Evolutionary conservation across 2,329 filamentous ascomycete genomes (phyloP), one percentile per base, ranked within the genome.

Genomic region (Ascosphaera pollenicola): DNA sequence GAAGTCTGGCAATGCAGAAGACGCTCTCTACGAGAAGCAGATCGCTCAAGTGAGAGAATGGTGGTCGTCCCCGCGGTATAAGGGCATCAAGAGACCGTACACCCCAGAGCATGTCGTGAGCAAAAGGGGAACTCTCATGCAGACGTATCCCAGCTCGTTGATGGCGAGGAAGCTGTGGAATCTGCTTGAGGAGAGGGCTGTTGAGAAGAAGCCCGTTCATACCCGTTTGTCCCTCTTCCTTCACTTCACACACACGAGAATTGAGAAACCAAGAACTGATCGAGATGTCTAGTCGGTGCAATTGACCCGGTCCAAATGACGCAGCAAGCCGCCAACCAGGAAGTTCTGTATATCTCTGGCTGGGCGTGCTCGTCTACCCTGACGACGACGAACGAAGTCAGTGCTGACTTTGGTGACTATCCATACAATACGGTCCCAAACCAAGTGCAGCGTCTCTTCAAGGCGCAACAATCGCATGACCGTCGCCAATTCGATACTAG

Each of bases 261-360:
- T 5, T 24, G 5, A 24, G 21, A 24, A 24, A 24, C 21, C 4
- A 24, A 16, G 17, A 15, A 16, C 37, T 31, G 40, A 50, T 42
- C n/a, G 31, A 15, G 30, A 16, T 34, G n/a, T 16, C 34, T 39
- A 87, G 81, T 98, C 79, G 89, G 89, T 49, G 89, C 85, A 43
- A 91, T 98, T 59, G 89, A 98, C 54, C 89, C 89, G n/a, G 75
- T 95, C 8, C 89, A 98, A 62, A 95, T 98, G 89, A 93, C 89
- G 37, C 89, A 98, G 58, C 89, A 95, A 64, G 89, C 89, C 13
- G 73, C 81, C 4, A 81, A 95, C 61, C 89, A 95, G 56, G 87
- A 98, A 57, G 80, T 94, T 15, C 69, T 98, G 36, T 98, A 98
- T 60, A 68, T 98, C 45, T 94, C 85, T 1, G 89, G 89, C 44